Percentiles rank a stretch among this genome's conserved stretches.
Conservation (phyloP, 2,329 filamentous ascomycete genomes). For the Beauveria australis region DNA sequence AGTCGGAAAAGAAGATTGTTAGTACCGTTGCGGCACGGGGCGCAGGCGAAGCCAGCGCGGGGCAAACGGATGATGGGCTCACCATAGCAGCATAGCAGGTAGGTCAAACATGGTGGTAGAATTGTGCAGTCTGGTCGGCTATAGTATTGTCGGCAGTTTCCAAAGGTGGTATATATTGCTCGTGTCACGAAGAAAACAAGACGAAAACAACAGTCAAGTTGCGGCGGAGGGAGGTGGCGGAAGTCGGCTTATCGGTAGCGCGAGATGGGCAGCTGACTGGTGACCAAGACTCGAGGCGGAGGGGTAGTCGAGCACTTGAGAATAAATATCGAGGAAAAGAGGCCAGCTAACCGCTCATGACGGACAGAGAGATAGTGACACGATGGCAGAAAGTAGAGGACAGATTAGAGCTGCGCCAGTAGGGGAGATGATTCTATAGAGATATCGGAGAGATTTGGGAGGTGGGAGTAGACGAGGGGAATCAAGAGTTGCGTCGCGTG, state of each 20-base stretch:
- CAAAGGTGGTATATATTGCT: neutral
- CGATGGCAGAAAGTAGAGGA: neutral
- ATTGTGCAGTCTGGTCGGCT: neutral
- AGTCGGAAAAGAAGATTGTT: neutral
- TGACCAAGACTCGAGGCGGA: neutral
- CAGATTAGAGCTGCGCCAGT: neutral
- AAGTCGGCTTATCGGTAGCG: neutral
- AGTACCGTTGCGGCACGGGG: slow-evolving; percentile 9
- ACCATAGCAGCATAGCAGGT: slow-evolving; percentile 71
- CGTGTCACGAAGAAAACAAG: neutral
- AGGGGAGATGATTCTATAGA: neutral
- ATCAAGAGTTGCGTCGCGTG: neutral
- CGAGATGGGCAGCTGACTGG: slow-evolving; percentile 2
- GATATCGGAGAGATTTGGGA: neutral
- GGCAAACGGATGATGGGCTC: slow-evolving; percentile 31
- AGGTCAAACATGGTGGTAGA: slow-evolving; percentile 61
- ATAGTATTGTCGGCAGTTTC: neutral
- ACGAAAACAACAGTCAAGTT: neutral
- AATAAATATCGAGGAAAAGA: neutral
- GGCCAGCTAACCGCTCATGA: slow-evolving; percentile 1
- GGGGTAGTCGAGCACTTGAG: neutral
- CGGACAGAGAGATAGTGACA: neutral
- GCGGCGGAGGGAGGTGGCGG: neutral
- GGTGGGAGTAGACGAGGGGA: slow-evolving; percentile 2
- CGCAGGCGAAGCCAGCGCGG: slow-evolving; percentile 13